These are phyloP conservation scores for Ustanciosporium gigantosporum DNA, from an alignment of 1,284 basidiomycete species.

Conservation along the genomic window DNA sequence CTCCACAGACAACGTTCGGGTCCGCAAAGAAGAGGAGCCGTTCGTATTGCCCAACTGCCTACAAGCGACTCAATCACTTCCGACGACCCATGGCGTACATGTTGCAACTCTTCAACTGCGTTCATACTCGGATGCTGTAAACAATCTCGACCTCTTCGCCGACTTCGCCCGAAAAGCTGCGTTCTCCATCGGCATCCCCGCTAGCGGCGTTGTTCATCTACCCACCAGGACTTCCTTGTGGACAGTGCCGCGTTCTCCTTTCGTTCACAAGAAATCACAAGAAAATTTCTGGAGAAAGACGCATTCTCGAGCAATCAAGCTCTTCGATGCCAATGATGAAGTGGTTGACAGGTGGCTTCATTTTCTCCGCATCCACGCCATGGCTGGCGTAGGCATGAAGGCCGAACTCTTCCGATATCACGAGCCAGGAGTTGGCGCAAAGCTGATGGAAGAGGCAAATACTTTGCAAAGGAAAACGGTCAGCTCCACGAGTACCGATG, in stretches of 20 bases:
- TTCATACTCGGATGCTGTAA: constrained; percentile 66
- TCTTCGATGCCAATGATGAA: constrained; percentile 81
- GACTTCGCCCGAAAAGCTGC: constrained; percentile 86
- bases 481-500: neutral
- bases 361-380: constrained; percentile 76
- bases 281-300: constrained; percentile 90
- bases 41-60: constrained; percentile 32
- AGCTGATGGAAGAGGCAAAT: constrained; percentile 34
- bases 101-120: constrained; percentile 83
- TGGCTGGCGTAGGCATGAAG: constrained; percentile 85
- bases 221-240: constrained; percentile 79
- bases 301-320: constrained; percentile 83
- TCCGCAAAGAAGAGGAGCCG: constrained; percentile 22
- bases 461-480: constrained; percentile 15
- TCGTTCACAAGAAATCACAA: constrained; percentile 90
- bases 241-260: constrained; percentile 85
- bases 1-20: too few species aligned
- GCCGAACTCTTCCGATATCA: constrained; percentile 70
- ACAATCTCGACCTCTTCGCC: constrained; percentile 75
- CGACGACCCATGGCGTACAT: constrained; percentile 71
- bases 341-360: constrained; percentile 80
- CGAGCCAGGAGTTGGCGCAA: constrained; percentile 19
- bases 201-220: constrained; percentile 71
- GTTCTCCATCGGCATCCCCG: constrained; percentile 78
- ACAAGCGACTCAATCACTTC: constrained; percentile 26